These are phyloP conservation scores for Tritrichomonas musculus DNA, from an alignment of 208 protist genomes.

Conservation along the genomic window DNA sequence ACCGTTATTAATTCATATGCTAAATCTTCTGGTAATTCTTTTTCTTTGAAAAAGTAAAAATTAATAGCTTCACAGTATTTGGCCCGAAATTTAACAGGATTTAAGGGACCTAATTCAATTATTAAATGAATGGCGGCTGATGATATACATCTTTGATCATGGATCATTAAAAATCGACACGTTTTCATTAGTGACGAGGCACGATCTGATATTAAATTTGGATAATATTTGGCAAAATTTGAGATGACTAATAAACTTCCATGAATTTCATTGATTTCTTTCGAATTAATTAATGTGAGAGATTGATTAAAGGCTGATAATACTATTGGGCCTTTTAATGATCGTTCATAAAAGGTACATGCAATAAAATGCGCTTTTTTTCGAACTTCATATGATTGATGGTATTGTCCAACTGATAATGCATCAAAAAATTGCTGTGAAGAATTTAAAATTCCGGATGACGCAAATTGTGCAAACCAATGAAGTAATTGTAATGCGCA, in stretches of 20 bases:
- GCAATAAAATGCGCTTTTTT: not conserved
- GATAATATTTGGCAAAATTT: not conserved
- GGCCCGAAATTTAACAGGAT: not conserved
- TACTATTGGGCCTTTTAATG: not conserved
- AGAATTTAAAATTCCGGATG: not conserved
- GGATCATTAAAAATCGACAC: not conserved
- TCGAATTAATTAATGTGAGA: not conserved
- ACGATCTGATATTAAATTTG: not conserved
- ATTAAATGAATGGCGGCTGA: not conserved
- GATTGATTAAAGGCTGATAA: not conserved
- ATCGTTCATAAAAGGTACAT: not conserved
- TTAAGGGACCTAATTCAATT: not conserved
- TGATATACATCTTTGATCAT: not conserved
- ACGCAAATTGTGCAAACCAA: slow-evolving; percentile 19
- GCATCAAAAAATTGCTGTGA: slow-evolving; percentile 28
- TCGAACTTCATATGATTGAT: not conserved
- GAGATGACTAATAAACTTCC: not conserved
- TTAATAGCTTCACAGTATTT: not conserved
- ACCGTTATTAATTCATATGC: not conserved
- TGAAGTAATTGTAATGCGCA: not conserved
- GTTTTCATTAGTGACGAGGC: not conserved
- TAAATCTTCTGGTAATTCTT: not conserved
- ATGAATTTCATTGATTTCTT: not conserved
- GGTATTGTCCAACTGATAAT: not conserved
- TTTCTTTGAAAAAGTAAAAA: not conserved